phyloP scores from a whole-genome alignment of 257 asterid genomes.

The Cynanchum wilfordii region DNA sequence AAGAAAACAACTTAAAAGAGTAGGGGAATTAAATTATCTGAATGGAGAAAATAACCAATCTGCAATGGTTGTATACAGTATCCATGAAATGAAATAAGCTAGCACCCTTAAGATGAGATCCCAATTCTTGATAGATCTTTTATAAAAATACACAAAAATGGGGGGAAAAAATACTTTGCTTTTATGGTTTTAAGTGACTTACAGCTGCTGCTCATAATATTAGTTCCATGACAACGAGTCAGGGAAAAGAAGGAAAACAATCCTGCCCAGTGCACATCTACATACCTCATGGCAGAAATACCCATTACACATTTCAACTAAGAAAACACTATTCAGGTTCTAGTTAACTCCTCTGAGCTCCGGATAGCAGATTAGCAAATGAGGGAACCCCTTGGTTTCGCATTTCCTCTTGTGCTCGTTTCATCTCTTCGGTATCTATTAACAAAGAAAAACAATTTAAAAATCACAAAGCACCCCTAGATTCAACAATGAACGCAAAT shows the following conservation, averaged over 20 bases:
- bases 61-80: background rate
- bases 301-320: background rate
- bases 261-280: background rate
- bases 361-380: constrained; percentile 61
- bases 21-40: background rate
- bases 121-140: background rate
- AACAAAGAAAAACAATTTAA: constrained; percentile 8
- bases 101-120: background rate
- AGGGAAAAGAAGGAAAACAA: background rate
- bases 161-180: background rate
- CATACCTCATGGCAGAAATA: constrained; percentile 1
- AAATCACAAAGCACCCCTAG: background rate
- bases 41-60: background rate
- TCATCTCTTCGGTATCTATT: constrained; percentile 89
- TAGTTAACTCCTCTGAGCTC: constrained; percentile 69
- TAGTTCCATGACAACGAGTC: background rate
- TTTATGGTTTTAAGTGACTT: background rate
- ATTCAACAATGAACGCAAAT: background rate
- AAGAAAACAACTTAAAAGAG: background rate
- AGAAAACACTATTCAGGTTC: background rate
- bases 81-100: background rate
- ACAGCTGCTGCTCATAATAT: background rate
- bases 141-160: background rate
- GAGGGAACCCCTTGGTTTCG: constrained; percentile 92
- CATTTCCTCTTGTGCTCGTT: constrained; percentile 96